phyloP scores from a whole-genome alignment of 164 flowering plant species.

The Kalanchoe fedtschenkoi region DNA sequence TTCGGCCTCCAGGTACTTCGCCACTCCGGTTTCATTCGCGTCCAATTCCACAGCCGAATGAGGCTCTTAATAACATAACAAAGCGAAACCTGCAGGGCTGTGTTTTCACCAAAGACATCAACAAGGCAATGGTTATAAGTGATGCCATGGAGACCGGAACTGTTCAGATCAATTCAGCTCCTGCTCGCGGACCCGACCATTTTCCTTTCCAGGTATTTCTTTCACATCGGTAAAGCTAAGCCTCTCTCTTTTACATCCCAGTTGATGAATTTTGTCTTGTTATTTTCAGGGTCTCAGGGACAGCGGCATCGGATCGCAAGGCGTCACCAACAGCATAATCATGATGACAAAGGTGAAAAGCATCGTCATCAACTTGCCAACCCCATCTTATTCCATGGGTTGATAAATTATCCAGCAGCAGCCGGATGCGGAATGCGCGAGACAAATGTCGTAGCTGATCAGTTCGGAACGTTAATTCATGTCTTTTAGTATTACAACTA shows the following conservation, averaged over 20 bases:
- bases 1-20: slow-evolving; percentile 88
- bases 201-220: slow-evolving; percentile 89
- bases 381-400: slow-evolving; percentile 89
- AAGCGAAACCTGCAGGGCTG: slow-evolving; percentile 54
- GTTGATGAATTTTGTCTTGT: not conserved
- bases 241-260: not conserved
- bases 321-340: slow-evolving; percentile 87
- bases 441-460: too few relatives aligned
- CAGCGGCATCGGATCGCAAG: slow-evolving; percentile 98
- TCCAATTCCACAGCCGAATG: not conserved
- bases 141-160: slow-evolving; percentile 99
- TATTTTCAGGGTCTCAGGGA: slow-evolving; percentile 77
- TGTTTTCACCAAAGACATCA: slow-evolving; percentile 89
- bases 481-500: too few relatives aligned
- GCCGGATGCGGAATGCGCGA: not conserved
- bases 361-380: slow-evolving; percentile 88
- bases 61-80: not conserved
- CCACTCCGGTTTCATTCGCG: not conserved
- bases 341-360: slow-evolving; percentile 96
- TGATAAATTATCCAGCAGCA: slow-evolving; percentile 15
- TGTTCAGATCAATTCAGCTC: slow-evolving; percentile 95
- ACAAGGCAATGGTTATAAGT: slow-evolving; percentile 89
- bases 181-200: slow-evolving; percentile 99
- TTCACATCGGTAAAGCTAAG: not conserved
- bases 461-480: too few relatives aligned